Base-by-base conservation (phyloP, 2,329 filamentous ascomycete species). In the Pseudogymnoascus sp. region DNA sequence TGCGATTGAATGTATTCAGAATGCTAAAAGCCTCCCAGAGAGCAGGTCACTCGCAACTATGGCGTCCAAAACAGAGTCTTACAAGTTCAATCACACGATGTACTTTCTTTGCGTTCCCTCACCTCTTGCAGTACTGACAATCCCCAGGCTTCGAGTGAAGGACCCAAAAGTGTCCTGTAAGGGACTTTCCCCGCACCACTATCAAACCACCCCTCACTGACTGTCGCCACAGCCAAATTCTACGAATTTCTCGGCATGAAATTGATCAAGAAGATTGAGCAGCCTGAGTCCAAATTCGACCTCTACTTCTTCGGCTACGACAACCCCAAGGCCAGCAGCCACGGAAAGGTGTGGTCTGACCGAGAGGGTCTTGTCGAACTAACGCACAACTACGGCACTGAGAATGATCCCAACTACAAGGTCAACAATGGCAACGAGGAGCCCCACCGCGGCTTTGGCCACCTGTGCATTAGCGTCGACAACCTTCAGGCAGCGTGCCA, bases 251-350 rank as follows among this genome's bases (percentile, higher is more conserved):
- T 99, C 16, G 94, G 94, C 68, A 86, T 97, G 82, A 91, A 81
- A 71, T 76, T 91, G 64, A 82, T 97, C 74, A 85, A 90, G 70
- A 89, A 92, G 76, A 80, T 94, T 54, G 79, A 88, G 64, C 89
- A 91, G 71, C 89, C 92, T 12, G 91, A 96, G 63, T 85, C 84
- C 74, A 96, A 95, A 72, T 97, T 97, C 74, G 90, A 94, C 70
- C 84, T 97, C 28, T 97, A 97, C 80, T 97, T 97, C 77, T 81
- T 99, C 63, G 91, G 87, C 63, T 97, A 95, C 76, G 88, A 96
- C 72, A 83, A 84, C 32, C 84, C 90, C 8, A 79, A 82, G 37
- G 88, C 93, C 12, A 77, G 84, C n/a, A 94, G 89, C 8, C 79
- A 82, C 62, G 88, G 87, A 69, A 86, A 86, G 65, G 83, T 87